phyloP scores from a whole-genome alignment of 768 basidiomycete species.

The Tremella yokohamensis region DNA sequence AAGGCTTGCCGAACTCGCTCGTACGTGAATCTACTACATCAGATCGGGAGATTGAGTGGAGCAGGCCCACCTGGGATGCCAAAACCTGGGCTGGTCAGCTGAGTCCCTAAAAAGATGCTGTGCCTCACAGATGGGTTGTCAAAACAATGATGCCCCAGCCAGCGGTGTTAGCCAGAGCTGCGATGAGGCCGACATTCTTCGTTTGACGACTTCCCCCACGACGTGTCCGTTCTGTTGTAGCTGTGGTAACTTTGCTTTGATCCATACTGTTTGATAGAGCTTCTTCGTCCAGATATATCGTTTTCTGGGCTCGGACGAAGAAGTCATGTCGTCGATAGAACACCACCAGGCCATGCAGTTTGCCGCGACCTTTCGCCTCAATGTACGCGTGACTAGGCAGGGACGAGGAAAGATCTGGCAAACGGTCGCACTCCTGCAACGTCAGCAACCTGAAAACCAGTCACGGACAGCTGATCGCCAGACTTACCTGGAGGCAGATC shows the following conservation, averaged over 20 bases:
- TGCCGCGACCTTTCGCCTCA: conserved; percentile 67
- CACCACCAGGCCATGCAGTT: conserved; percentile 82
- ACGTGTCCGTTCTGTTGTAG: conserved; percentile 39
- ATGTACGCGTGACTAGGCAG: conserved; percentile 64
- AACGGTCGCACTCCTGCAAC: conserved; percentile 76
- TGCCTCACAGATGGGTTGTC: conserved; percentile 69
- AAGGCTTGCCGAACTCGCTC: conserved; percentile 77
- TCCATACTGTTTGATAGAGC: conserved; percentile 45
- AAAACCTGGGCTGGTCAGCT: conserved; percentile 57
- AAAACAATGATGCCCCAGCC: conserved; percentile 67
- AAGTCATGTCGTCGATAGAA: conserved; percentile 63
- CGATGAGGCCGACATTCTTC: conserved; percentile 70
- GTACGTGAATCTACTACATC: conserved; percentile 62
- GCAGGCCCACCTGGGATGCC: conserved; percentile 73
- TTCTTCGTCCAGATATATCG: conserved; percentile 66
- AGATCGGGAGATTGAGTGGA: conserved; percentile 12
- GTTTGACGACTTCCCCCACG: conserved; percentile 45
- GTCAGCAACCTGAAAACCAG: neutral
- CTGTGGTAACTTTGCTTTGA: conserved; percentile 54
- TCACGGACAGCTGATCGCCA: neutral
- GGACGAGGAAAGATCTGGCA: conserved; percentile 67
- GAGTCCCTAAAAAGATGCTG: neutral
- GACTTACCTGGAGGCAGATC: conserved; percentile 74
- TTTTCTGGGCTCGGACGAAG: conserved; percentile 54
- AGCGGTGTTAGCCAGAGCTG: conserved; percentile 60